These are phyloP conservation scores for Phytomonas francai DNA, from an alignment of 208 protist genomes.

Conservation along the genomic window DNA sequence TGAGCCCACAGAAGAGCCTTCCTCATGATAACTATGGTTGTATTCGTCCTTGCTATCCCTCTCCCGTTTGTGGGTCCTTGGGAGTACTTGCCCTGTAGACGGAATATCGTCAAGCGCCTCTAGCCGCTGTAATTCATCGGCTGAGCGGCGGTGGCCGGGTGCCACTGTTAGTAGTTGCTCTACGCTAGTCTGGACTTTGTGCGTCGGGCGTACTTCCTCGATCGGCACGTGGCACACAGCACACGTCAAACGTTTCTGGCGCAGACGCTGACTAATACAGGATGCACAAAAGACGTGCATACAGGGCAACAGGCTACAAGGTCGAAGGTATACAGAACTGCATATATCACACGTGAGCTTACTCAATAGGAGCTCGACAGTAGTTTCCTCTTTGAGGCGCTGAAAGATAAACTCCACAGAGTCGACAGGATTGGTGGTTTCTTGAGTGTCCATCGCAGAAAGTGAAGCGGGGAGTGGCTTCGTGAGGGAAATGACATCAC, in stretches of 20 bases:
- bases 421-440: not conserved
- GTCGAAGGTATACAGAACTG: slow-evolving; percentile 48
- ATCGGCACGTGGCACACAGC: slow-evolving; percentile 52
- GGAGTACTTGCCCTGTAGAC: slow-evolving; percentile 16
- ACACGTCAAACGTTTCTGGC: slow-evolving; percentile 26
- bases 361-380: slow-evolving; percentile 24
- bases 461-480: slow-evolving; percentile 6
- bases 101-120: slow-evolving; percentile 55
- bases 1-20: slow-evolving; percentile 3
- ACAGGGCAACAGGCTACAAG: slow-evolving; percentile 76
- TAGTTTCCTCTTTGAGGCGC: slow-evolving; percentile 32
- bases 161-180: slow-evolving; percentile 51
- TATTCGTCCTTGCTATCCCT: slow-evolving; percentile 17
- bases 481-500: slow-evolving; percentile 42
- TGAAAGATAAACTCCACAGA: slow-evolving; percentile 52
- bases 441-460: not conserved
- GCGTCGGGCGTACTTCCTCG: slow-evolving; percentile 61
- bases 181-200: slow-evolving; percentile 67
- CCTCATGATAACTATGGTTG: slow-evolving; percentile 6
- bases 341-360: slow-evolving; percentile 83
- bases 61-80: slow-evolving; percentile 25
- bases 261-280: slow-evolving; percentile 75
- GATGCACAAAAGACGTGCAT: slow-evolving; percentile 84
- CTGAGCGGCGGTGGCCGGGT: slow-evolving; percentile 24
- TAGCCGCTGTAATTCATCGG: slow-evolving; percentile 32